Evolutionary conservation across 768 basidiomycete genomes (phyloP).

Genomic region (Xerocomellus chrysenteron): DNA sequence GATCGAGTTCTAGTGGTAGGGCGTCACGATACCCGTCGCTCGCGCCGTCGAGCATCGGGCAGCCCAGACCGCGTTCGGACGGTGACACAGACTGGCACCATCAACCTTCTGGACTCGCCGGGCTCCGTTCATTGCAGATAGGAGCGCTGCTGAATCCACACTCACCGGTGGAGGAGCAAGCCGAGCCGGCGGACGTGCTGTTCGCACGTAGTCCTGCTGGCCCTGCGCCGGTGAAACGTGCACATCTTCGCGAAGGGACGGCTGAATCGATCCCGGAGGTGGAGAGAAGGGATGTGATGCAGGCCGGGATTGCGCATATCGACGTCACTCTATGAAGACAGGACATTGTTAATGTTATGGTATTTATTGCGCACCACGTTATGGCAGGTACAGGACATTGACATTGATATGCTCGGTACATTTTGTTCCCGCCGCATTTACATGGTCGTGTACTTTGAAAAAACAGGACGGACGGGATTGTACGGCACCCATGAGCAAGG

Average conservation of each 20-base stretch:
- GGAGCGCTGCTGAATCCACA: slow-evolving; percentile 23
- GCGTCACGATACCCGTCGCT: slow-evolving; percentile 32
- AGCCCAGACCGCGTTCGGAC: slow-evolving; percentile 8
- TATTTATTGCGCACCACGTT: slow-evolving; percentile 5
- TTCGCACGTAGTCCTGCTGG: neutral
- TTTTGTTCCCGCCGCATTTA: too few relatives aligned
- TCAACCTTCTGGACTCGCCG: slow-evolving; percentile 24
- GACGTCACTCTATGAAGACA: slow-evolving; percentile 21
- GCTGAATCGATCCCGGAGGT: slow-evolving; percentile 22
- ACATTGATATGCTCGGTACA: too few relatives aligned
- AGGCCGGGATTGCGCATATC: slow-evolving; percentile 27
- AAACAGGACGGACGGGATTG: too few relatives aligned
- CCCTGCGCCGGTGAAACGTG: slow-evolving; percentile 6
- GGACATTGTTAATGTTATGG: slow-evolving; percentile 11
- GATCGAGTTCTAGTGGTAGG: slow-evolving; percentile 15
- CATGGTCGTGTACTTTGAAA: too few relatives aligned
- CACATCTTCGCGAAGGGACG: slow-evolving; percentile 23
- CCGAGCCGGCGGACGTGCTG: neutral
- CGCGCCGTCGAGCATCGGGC: slow-evolving; percentile 15
- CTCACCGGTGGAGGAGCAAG: slow-evolving; percentile 16
- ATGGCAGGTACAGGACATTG: too few relatives aligned
- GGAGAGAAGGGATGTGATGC: slow-evolving; percentile 17
- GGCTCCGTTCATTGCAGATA: slow-evolving; percentile 12
- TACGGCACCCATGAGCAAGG: slow-evolving; percentile 13
- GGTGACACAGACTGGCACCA: slow-evolving; percentile 24